Evolutionary conservation across 129 eudicot genomes (phyloP), one percentile per base, ranked within the genome.

Genomic region (Tagetes patula): DNA sequence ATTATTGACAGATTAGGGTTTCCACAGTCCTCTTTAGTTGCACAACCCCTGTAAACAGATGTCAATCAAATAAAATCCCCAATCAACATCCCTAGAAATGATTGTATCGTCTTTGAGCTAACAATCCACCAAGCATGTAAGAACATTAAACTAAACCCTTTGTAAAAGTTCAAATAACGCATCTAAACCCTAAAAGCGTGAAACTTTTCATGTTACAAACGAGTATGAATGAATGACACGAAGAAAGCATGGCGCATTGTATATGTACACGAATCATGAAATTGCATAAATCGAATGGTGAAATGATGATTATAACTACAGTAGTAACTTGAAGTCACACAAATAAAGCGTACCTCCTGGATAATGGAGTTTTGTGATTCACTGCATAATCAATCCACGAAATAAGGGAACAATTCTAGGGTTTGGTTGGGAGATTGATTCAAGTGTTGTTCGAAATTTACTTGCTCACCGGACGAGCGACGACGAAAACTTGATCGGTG

Each of bases 181-280:
- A 62, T 74, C 61, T 27, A 65, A 75, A 75, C 79, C 79, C 79
- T 75, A 75, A 75, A 75, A 27, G 30, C 72, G 40, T 37, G 10
- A 32, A 4, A 45, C 47, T 46, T 48, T 20, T 43, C 69, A 42
- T 5, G 77, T 12, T 58, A 72, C 3, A 31, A 34, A 7, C 12
- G 77, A 34, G 37, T 27, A 50, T 63, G 31, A 50, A 14, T 27
- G 5, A 48, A 10, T 20, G 20, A 63, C 38, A 64, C 14, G 43
- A 2, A 47, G 48, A 64, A 64, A 11, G 53, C 37, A 75, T 31
- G 7, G 4, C 45, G 11, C 67, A 75, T 6, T 64, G 50, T 63
- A 39, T 27, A 8, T 6, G 65, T 36, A 33, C 46, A 52, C 34
- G 39, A 65, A 39, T 65, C 41, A 72, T 41, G 3, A 31, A 72